Conservation (phyloP, 768 basidiomycete genomes). For the Thelephora aurantiotincta region DNA sequence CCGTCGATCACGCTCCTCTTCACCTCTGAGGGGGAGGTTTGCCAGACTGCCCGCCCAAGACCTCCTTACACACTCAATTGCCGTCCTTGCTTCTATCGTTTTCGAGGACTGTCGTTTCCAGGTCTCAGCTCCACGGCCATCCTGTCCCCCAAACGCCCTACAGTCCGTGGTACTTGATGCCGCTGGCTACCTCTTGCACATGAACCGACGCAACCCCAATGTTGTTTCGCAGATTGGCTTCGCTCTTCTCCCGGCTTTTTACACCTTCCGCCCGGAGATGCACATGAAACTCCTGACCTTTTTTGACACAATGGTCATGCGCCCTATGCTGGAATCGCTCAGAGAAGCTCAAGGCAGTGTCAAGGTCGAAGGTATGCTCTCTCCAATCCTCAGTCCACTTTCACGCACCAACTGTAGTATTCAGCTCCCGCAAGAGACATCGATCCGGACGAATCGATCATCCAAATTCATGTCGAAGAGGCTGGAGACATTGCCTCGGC, state of each 20-base stretch:
- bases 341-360: slow-evolving; percentile 13
- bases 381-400: no score
- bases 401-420: not conserved
- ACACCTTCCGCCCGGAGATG: slow-evolving; percentile 52
- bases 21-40: slow-evolving; percentile 20
- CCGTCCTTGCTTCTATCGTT: slow-evolving; percentile 47
- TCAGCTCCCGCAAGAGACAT: not conserved
- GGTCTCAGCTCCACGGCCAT: slow-evolving; percentile 41
- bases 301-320: slow-evolving; percentile 49
- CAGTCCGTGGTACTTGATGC: slow-evolving; percentile 62
- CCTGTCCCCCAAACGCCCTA: slow-evolving; percentile 61
- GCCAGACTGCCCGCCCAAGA: slow-evolving; percentile 25
- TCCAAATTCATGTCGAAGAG: not conserved
- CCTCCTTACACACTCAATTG: slow-evolving; percentile 44
- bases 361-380: no score
- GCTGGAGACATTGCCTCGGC: not conserved
- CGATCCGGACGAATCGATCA: not conserved
- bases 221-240: slow-evolving; percentile 47
- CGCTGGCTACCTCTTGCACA: slow-evolving; percentile 47
- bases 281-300: slow-evolving; percentile 47
- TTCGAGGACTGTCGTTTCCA: slow-evolving; percentile 62
- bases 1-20: slow-evolving; percentile 38
- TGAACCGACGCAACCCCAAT: slow-evolving; percentile 34
- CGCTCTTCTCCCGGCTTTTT: slow-evolving; percentile 62
- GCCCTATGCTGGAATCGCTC: slow-evolving; percentile 36